Evolutionary conservation across 1,139 yeast genomes (phyloP).

Genomic region (Suhomyces coccinellae): DNA sequence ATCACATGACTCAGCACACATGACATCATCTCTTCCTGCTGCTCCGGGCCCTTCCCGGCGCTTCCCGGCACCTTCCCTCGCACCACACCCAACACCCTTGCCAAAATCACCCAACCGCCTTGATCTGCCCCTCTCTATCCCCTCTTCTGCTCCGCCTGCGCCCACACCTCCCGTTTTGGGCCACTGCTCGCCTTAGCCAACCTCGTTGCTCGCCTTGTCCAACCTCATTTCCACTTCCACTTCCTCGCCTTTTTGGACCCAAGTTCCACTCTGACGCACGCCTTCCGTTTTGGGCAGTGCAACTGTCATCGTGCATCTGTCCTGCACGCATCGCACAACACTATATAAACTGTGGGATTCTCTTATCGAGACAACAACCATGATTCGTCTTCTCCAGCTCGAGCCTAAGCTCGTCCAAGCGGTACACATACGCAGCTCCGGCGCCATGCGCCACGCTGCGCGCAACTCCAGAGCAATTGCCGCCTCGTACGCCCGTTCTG

Average conservation of each 20-base stretch:
- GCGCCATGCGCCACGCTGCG: background rate
- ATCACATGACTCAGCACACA: too few species aligned
- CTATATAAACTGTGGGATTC: background rate
- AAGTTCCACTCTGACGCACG: background rate
- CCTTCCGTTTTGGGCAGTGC: background rate
- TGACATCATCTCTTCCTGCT: too few species aligned
- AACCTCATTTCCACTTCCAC: background rate
- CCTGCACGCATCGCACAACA: background rate
- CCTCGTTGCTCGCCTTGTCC: background rate
- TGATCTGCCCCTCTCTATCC: background rate
- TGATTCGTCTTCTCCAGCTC: background rate
- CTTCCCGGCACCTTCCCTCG: too few species aligned
- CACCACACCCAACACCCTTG: background rate
- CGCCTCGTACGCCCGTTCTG: background rate
- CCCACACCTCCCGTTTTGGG: background rate
- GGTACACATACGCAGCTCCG: background rate
- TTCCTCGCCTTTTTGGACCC: too few species aligned
- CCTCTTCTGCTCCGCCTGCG: background rate
- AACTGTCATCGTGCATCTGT: too few species aligned
- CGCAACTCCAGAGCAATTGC: background rate
- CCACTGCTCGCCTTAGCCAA: background rate
- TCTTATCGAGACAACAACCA: constrained; percentile 1
- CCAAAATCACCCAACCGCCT: background rate
- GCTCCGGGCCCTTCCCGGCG: background rate
- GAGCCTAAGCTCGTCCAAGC: background rate